phyloP scores from a whole-genome alignment of 1,139 yeast species.

The Taphrina confusa region DNA sequence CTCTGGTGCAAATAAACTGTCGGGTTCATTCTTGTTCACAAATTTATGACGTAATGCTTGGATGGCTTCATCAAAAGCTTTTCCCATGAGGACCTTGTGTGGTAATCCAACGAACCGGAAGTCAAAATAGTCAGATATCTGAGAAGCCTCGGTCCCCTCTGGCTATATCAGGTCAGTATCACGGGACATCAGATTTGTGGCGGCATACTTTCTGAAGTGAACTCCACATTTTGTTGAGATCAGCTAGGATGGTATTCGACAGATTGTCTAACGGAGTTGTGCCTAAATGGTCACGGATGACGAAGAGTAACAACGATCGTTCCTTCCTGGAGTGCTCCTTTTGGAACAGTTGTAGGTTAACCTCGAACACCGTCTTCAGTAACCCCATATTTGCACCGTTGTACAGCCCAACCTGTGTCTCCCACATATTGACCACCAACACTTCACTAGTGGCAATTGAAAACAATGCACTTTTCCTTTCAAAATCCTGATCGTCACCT shows the following conservation, averaged over 20 bases:
- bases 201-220: conserved; percentile 53
- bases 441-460: conserved; percentile 91
- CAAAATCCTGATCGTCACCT: conserved; percentile 98
- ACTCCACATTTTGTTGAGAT: conserved; percentile 76
- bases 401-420: conserved; percentile 91
- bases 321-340: conserved; percentile 35
- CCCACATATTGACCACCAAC: conserved; percentile 92
- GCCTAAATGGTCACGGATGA: conserved; percentile 88
- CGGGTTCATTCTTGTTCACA: conserved; percentile 41
- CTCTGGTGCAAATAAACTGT: conserved; percentile 60
- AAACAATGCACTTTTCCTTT: conserved; percentile 90
- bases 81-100: conserved; percentile 80
- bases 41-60: conserved; percentile 64
- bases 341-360: conserved; percentile 78
- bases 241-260: conserved; percentile 65
- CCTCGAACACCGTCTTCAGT: conserved; percentile 93
- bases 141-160: conserved; percentile 51
- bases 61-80: conserved; percentile 68
- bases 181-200: neutral
- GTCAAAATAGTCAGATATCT: conserved; percentile 78
- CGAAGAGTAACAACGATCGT: conserved; percentile 67
- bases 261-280: conserved; percentile 77
- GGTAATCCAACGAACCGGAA: conserved; percentile 77
- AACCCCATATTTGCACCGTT: conserved; percentile 98
- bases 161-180: conserved; percentile 53